phyloP scores from a whole-genome alignment of 805 yeast genomes.

The Yamadazyma endophytica region DNA sequence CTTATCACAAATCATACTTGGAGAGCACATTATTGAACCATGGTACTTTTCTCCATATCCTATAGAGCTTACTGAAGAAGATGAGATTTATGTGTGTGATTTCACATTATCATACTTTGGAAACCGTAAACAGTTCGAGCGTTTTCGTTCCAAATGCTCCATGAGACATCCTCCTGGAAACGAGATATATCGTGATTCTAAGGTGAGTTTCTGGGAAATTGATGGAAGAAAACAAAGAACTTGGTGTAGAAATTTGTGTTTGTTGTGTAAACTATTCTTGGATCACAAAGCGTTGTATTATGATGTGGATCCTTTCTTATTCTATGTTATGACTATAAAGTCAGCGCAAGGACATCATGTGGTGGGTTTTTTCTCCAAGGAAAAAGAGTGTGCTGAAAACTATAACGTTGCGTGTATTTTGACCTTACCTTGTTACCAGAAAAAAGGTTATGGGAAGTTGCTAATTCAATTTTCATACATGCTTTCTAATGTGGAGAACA shows the following conservation, averaged over 20 bases:
- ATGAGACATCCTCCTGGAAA: conserved; percentile 97
- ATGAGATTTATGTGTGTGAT: conserved; percentile 85
- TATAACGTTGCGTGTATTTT: conserved; percentile 97
- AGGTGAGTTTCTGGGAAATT: conserved; percentile 92
- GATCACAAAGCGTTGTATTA: conserved; percentile 96
- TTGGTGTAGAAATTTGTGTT: conserved; percentile 94
- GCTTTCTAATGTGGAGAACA: conserved; percentile 80
- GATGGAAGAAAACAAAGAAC: conserved; percentile 95
- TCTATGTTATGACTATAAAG: conserved; percentile 90
- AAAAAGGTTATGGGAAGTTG: conserved; percentile 89
- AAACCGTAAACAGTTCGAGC: conserved; percentile 83
- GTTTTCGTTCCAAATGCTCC: conserved; percentile 84
- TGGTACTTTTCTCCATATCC: conserved; percentile 99
- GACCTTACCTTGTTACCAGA: conserved; percentile 93
- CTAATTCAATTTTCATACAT: conserved; percentile 92
- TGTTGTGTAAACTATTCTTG: conserved; percentile 81
- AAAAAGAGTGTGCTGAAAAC: conserved; percentile 91
- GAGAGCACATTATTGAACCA: conserved; percentile 90
- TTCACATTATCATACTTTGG: conserved; percentile 87
- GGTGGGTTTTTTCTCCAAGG: conserved; percentile 95
- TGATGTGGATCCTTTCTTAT: conserved; percentile 96
- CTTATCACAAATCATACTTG: conserved; percentile 72
- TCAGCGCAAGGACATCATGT: conserved; percentile 92
- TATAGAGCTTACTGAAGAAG: conserved; percentile 88
- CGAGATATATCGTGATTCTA: conserved; percentile 90